A percentile compares a stretch with the other conserved stretches of the same genome.
Conservation (phyloP, 2,329 filamentous ascomycete genomes). For the Nothomitra cinnamomea region DNA sequence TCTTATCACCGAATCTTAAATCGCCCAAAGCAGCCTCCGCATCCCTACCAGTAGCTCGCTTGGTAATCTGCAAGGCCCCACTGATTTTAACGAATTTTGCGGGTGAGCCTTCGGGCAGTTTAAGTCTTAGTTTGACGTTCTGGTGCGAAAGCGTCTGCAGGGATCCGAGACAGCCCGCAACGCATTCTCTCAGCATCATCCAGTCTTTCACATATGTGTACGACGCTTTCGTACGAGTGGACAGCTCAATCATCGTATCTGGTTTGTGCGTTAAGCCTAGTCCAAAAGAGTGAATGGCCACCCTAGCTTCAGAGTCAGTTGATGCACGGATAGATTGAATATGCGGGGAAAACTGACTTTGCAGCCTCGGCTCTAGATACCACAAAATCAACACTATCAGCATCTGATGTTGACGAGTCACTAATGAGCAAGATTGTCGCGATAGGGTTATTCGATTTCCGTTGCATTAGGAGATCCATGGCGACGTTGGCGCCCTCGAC, state of each 20-base stretch:
- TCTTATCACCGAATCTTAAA: conserved; percentile 86
- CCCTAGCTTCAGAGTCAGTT: conserved; percentile 31
- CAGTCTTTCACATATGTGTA: conserved; percentile 99
- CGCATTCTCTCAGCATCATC: conserved; percentile 98
- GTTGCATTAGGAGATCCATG: conserved; percentile 97
- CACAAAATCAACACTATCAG: conserved; percentile 93
- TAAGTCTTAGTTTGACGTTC: conserved; percentile 90
- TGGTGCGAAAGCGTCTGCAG: conserved; percentile 94
- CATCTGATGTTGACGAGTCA: conserved; percentile 86
- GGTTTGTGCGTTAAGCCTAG: conserved; percentile 95
- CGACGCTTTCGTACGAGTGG: conserved; percentile 84
- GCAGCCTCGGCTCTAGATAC: conserved; percentile 91
- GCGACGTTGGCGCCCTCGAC: conserved; percentile 95
- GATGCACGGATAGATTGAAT: not conserved
- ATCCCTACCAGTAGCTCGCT: conserved; percentile 84
- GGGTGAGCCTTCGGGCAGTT: conserved; percentile 85
- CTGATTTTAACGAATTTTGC: conserved; percentile 99
- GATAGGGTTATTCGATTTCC: conserved; percentile 87
- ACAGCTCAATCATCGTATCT: conserved; percentile 96
- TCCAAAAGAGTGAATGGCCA: conserved; percentile 91
- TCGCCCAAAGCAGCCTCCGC: conserved; percentile 87
- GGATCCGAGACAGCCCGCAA: conserved; percentile 80
- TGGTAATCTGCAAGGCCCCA: conserved; percentile 87
- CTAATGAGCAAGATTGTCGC: conserved; percentile 94
- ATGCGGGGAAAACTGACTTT: conserved; percentile 48